A percentile compares a stretch with the other conserved stretches of the same genome.
Evolutionary conservation across 805 yeast genomes (phyloP).

Genomic region (Kazachstania taianensis): DNA sequence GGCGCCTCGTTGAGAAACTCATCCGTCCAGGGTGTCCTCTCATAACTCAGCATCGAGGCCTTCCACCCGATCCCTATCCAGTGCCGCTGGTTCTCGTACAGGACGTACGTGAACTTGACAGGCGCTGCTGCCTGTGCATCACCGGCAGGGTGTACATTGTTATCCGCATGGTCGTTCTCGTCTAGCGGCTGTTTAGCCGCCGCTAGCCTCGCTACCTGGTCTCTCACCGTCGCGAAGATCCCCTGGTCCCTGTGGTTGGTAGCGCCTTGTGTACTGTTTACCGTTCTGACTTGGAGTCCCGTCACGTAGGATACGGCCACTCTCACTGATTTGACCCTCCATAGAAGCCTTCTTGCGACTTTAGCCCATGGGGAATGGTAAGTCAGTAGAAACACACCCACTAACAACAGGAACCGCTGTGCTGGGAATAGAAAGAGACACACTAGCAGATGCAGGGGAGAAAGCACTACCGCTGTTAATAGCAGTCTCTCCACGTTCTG

Average conservation of each 20-base stretch:
- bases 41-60: slow-evolving; percentile 80
- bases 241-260: slow-evolving; percentile 34
- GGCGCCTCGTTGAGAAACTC: slow-evolving; percentile 84
- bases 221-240: slow-evolving; percentile 35
- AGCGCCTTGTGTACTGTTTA: no score
- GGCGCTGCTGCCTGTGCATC: slow-evolving; percentile 32
- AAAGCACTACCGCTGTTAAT: slow-evolving; percentile 73
- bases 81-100: slow-evolving; percentile 89
- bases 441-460: slow-evolving; percentile 71
- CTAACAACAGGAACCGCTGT: slow-evolving; percentile 46
- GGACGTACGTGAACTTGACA: slow-evolving; percentile 80
- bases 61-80: slow-evolving; percentile 99
- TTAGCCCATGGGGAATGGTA: slow-evolving; percentile 83
- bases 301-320: slow-evolving; percentile 70
- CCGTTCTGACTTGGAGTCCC: slow-evolving; percentile 66
- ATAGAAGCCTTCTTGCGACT: slow-evolving; percentile 70
- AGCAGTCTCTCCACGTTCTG: slow-evolving; percentile 71
- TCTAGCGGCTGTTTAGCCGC: slow-evolving; percentile 19
- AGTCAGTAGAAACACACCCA: slow-evolving; percentile 55
- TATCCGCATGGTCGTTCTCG: not conserved
- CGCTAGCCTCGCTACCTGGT: slow-evolving; percentile 29
- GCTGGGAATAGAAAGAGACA: slow-evolving; percentile 65
- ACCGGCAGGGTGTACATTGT: slow-evolving; percentile 8
- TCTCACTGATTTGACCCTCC: slow-evolving; percentile 71
- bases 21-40: slow-evolving; percentile 94